Conservation (phyloP, 2,329 filamentous ascomycete genomes). For the Beauveria scarabaeidicola region DNA sequence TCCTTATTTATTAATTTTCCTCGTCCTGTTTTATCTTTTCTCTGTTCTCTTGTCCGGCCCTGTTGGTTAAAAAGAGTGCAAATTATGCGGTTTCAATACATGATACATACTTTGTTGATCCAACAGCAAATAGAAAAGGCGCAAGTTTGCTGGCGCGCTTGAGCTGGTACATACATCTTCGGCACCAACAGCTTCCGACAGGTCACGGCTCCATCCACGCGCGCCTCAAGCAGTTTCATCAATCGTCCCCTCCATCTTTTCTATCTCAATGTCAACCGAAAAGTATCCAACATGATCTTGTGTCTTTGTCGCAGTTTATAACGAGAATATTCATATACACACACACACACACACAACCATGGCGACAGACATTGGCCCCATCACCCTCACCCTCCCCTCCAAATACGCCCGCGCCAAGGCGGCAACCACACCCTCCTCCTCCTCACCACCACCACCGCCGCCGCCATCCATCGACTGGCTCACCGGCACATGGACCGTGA, state of each 20-base stretch:
- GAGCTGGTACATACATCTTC: neutral
- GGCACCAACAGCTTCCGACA: conserved; percentile 1
- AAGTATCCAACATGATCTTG: too few species aligned
- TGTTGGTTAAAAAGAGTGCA: too few species aligned
- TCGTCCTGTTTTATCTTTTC: too few species aligned
- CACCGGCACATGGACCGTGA: conserved; percentile 61
- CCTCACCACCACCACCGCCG: neutral
- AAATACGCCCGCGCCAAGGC: neutral
- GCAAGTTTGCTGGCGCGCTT: neutral
- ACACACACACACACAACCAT: neutral
- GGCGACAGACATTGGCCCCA: neutral
- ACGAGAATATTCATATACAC: neutral
- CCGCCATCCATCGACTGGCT: conserved; percentile 45
- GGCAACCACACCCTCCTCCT: too few species aligned
- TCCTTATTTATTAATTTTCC: too few species aligned
- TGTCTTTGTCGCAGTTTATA: too few species aligned
- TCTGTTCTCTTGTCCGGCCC: too few species aligned
- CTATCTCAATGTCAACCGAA: too few species aligned
- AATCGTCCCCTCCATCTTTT: neutral
- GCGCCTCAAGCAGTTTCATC: neutral
- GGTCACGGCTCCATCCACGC: neutral
- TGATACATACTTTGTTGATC: too few species aligned
- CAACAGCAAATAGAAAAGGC: neutral
- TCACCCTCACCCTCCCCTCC: conserved; percentile 5
- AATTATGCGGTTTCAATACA: too few species aligned